phyloP scores from a whole-genome alignment of 2,329 filamentous ascomycete genomes.

The Juglanconis sp. region DNA sequence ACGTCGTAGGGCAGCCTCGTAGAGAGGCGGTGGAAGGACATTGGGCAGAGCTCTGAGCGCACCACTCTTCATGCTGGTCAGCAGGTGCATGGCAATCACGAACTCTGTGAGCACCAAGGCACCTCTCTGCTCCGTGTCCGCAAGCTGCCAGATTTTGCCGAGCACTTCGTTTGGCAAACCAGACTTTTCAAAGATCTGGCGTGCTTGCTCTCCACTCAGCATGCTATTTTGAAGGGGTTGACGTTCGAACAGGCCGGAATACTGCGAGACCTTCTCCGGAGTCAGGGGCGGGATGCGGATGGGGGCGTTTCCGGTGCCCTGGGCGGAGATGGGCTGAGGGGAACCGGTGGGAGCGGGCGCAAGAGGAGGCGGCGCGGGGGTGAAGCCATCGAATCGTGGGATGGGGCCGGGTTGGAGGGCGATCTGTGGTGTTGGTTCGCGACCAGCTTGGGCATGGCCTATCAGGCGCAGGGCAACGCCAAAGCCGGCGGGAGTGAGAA shows the following conservation, averaged over 20 bases:
- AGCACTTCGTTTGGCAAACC: slow-evolving; percentile 84
- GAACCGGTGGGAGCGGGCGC: slow-evolving; percentile 36
- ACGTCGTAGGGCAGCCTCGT: slow-evolving; percentile 81
- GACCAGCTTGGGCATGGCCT: slow-evolving; percentile 87
- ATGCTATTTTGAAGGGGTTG: slow-evolving; percentile 71
- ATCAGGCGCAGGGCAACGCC: slow-evolving; percentile 90
- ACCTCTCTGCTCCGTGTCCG: slow-evolving; percentile 90
- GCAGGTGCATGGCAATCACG: slow-evolving; percentile 95
- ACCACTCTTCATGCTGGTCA: slow-evolving; percentile 87
- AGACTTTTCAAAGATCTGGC: slow-evolving; percentile 92
- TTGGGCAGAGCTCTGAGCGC: slow-evolving; percentile 75
- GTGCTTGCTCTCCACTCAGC: slow-evolving; percentile 81
- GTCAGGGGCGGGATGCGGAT: slow-evolving; percentile 86
- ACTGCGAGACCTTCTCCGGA: slow-evolving; percentile 85
- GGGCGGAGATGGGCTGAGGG: slow-evolving; percentile 41
- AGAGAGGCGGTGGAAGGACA: slow-evolving; percentile 78
- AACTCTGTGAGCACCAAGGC: slow-evolving; percentile 86
- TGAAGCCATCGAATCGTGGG: slow-evolving; percentile 84
- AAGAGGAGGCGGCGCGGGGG: slow-evolving; percentile 44
- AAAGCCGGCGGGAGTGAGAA: slow-evolving; percentile 89
- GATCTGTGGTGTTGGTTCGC: slow-evolving; percentile 75
- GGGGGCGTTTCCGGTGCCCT: slow-evolving; percentile 60
- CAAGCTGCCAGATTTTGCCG: slow-evolving; percentile 93
- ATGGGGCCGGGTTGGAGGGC: slow-evolving; percentile 84
- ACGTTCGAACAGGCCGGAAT: slow-evolving; percentile 84